A percentile compares a stretch with the other conserved stretches of the same genome.
phyloP scores from a whole-genome alignment of 495 filamentous ascomycete species.

The Penicillium cinerascens region DNA sequence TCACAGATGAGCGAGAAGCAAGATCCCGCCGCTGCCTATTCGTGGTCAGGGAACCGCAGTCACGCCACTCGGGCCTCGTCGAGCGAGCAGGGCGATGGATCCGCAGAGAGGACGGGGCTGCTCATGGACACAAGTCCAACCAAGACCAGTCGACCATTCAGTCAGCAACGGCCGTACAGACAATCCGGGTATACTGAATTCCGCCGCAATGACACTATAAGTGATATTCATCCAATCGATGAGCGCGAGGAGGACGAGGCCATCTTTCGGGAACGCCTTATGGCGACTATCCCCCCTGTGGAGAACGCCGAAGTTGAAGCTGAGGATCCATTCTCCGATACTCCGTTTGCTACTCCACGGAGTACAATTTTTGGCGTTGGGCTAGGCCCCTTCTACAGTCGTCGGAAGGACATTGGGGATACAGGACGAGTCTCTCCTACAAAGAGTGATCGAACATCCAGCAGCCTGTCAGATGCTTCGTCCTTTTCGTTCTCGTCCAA shows the following conservation, averaged over 20 bases:
- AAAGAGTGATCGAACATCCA: constrained; percentile 54
- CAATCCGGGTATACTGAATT: constrained; percentile 41
- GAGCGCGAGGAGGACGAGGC: constrained; percentile 66
- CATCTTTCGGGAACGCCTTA: constrained; percentile 21
- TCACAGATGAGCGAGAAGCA: constrained; percentile 27
- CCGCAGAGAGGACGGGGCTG: constrained; percentile 53
- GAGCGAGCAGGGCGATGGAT: constrained; percentile 28
- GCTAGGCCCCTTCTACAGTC: constrained; percentile 26
- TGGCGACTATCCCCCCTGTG: constrained; percentile 20
- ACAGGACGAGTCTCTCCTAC: constrained; percentile 40
- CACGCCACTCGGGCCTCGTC: constrained; percentile 20
- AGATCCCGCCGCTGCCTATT: constrained; percentile 25
- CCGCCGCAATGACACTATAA: constrained; percentile 42
- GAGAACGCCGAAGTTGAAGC: constrained; percentile 15
- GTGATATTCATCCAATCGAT: constrained; percentile 62
- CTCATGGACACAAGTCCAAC: constrained; percentile 55
- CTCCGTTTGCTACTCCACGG: constrained; percentile 26
- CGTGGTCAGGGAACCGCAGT: constrained; percentile 38
- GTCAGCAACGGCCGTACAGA: constrained; percentile 20
- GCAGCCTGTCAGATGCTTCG: constrained; percentile 53
- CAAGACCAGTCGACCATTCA: constrained; percentile 35
- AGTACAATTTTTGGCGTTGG: constrained; percentile 30
- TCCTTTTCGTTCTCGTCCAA: constrained; percentile 31
- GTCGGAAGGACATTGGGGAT: constrained; percentile 17
- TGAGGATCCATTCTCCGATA: constrained; percentile 28